Conservation (phyloP, 129 eudicot genomes). For the sunflower (Helianthus annuus) region HanXRQr2.0-SUNRISE NC_035446.2:172689259-172689758, state of each 20-base stretch:
- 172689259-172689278: not conserved
- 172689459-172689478: slow-evolving; percentile 62
- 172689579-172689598: no score
- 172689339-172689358: slow-evolving; percentile 37
- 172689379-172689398: slow-evolving; percentile 32
- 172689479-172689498: slow-evolving; percentile 87
- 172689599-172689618: slow-evolving; percentile 36
- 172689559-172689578: not conserved
- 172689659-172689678: no score
- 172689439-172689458: slow-evolving; percentile 68
- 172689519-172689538: slow-evolving; percentile 83
- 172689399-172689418: slow-evolving; percentile 27
- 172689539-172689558: slow-evolving; percentile 56
- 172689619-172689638: not conserved
- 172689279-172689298: slow-evolving; percentile 13
- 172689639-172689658: no score
- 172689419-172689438: slow-evolving; percentile 66
- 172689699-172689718: no score
- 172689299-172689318: not conserved
- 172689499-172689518: slow-evolving; percentile 63
- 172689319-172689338: slow-evolving; percentile 1
- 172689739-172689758: no score
- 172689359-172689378: slow-evolving; percentile 46
- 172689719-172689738: no score
- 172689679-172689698: not conserved